Base-by-base conservation (phyloP, 1,284 basidiomycete genomes). In the Porodaedalea pini region DNA sequence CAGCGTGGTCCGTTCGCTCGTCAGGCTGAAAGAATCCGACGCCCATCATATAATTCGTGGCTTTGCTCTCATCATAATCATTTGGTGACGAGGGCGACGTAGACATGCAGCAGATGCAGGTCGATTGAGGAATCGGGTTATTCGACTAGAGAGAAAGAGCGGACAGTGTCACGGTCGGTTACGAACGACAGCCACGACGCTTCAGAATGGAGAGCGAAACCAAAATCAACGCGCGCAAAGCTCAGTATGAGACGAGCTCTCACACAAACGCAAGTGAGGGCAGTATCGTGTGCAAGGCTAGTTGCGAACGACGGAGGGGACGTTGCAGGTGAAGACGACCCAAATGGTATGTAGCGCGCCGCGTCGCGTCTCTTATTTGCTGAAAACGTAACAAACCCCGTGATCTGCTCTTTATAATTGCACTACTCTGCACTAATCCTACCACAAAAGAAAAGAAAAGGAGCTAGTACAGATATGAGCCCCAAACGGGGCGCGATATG, bases 101-200 rank as follows among this genome's bases (percentile, higher is more conserved):
- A 37, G 56, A 57, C 56, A 57, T 57, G 50, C 55, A 56, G 55
- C 27, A 41, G 36, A 37, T 29, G 39, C 40, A 36, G 37, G 8
- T 44, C 31, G 50, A 47, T 34, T 17, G 29, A 45, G 32, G 29
- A 19, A 47, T 15, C 21, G 45, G 11, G 13, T 47, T 25, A 17
- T 19, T 29, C 4, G 25, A 15, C 25, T 17, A 27, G n/a, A 31
- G 48, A 29, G 49, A 51, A 57, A 19, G 37, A 25, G 29, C 49
- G 40, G 49, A 37, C 19, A 52, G 41, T 31, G 54, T 37, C 44
- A 48, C 54, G 44, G 49, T 51, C 32, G 49, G 8, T 37, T 31
- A 40, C 32, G 49, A 40, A 37, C 39, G 41, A 32, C 21, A 54
- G 39, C 43, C 21, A 41, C 32, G 43, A 49, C 41, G 6, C 31